These are phyloP conservation scores for Solanum megistacrolobum DNA, from an alignment of 257 asterid species.

Conservation along the genomic window DNA sequence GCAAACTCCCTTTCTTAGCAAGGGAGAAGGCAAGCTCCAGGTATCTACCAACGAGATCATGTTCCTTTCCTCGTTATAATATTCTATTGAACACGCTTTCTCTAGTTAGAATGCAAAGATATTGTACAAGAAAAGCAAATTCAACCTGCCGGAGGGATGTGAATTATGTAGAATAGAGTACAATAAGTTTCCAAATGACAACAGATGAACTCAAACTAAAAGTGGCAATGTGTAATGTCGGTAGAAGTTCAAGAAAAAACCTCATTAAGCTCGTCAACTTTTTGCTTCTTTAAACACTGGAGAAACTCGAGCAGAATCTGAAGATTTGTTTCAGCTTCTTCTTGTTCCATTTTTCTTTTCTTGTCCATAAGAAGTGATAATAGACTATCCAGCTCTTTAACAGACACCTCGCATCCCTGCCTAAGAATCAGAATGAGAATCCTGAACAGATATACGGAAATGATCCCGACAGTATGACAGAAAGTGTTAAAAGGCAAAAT, in stretches of 20 bases:
- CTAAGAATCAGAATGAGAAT: slow-evolving; percentile 32
- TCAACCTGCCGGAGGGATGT: neutral
- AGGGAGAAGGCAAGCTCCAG: neutral
- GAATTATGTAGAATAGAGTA: neutral
- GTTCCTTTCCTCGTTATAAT: neutral
- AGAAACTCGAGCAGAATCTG: slow-evolving; percentile 72
- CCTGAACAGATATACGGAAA: slow-evolving; percentile 1
- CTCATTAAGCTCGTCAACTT: slow-evolving; percentile 81
- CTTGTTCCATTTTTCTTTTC: slow-evolving; percentile 88
- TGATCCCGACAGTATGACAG: neutral
- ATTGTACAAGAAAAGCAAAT: neutral
- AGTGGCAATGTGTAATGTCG: neutral
- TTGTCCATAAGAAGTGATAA: slow-evolving; percentile 66
- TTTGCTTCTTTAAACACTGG: slow-evolving; percentile 60
- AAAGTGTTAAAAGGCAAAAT: neutral
- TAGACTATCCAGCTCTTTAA: slow-evolving; percentile 69
- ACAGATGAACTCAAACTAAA: neutral
- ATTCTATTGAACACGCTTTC: neutral
- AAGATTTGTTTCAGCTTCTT: slow-evolving; percentile 84
- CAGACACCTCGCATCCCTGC: slow-evolving; percentile 89
- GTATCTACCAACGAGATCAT: too few species aligned
- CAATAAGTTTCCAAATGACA: neutral
- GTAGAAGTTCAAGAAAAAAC: slow-evolving; percentile 26
- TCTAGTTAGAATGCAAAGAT: neutral
- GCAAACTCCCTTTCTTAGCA: neutral